phyloP scores from a whole-genome alignment of 768 basidiomycete species.

The Boletus eberwhitei region DNA sequence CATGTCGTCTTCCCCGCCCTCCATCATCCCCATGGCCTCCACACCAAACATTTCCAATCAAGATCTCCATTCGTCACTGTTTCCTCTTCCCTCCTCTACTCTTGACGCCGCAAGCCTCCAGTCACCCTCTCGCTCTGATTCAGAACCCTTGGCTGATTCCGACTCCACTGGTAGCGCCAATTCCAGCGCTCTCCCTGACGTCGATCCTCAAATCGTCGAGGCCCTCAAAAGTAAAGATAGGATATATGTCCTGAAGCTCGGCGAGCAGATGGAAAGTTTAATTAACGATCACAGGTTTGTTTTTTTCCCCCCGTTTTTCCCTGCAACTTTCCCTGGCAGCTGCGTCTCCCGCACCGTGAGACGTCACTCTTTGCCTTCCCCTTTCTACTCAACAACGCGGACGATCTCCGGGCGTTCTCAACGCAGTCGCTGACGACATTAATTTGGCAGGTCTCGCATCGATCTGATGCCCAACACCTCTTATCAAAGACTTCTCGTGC shows the following conservation, averaged over 20 bases:
- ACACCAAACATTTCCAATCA: slow-evolving; percentile 9
- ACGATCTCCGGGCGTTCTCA: not conserved
- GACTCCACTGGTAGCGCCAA: slow-evolving; percentile 28
- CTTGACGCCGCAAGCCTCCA: slow-evolving; percentile 11
- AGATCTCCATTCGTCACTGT: slow-evolving; percentile 11
- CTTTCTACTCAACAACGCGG: not conserved
- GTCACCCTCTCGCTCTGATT: slow-evolving; percentile 21
- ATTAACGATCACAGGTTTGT: slow-evolving; percentile 73
- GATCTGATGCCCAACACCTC: slow-evolving; percentile 70
- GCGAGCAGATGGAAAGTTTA: slow-evolving; percentile 78
- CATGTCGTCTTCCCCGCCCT: slow-evolving; percentile 13
- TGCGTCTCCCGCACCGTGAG: slow-evolving; percentile 6
- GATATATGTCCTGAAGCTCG: slow-evolving; percentile 84
- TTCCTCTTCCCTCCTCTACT: slow-evolving; percentile 10
- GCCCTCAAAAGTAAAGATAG: slow-evolving; percentile 86
- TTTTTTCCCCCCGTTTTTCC: not conserved
- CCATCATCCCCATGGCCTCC: slow-evolving; percentile 12
- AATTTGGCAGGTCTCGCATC: slow-evolving; percentile 49
- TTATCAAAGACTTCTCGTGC: slow-evolving; percentile 82
- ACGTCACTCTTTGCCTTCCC: not conserved
- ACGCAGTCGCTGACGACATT: slow-evolving; percentile 21
- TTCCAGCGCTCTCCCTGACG: slow-evolving; percentile 38
- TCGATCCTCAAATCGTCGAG: slow-evolving; percentile 79
- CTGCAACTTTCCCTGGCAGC: not conserved
- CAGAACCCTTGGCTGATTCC: slow-evolving; percentile 28